Percentiles rank a stretch among this genome's conserved stretches.
phyloP scores from a whole-genome alignment of 2,329 filamentous ascomycete genomes.

The Xylaria sp. region DNA sequence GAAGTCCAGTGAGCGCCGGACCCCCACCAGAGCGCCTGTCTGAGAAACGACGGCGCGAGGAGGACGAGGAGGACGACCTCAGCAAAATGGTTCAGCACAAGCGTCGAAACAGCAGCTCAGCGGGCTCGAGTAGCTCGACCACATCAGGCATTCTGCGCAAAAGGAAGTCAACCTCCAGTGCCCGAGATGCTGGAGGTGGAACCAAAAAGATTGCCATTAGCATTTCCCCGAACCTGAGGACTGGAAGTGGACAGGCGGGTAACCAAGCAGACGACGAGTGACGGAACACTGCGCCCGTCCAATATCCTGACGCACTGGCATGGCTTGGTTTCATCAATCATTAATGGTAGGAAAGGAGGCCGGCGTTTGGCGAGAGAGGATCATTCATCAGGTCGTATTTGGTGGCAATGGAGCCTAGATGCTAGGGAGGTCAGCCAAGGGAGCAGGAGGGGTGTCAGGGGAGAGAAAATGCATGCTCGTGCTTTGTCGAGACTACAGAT shows the following conservation, averaged over 20 bases:
- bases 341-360: conserved; percentile 32
- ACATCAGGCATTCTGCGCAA: conserved; percentile 45
- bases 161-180: conserved; percentile 50
- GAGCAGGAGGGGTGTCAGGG: conserved; percentile 12
- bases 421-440: conserved; percentile 17
- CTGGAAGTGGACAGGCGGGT: conserved; percentile 24
- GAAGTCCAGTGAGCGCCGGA: conserved; percentile 43
- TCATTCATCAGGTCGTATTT: conserved; percentile 27
- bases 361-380: conserved; percentile 34
- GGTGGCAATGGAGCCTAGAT: conserved; percentile 28
- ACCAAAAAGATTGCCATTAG: conserved; percentile 63
- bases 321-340: conserved; percentile 27
- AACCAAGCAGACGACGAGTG: conserved; percentile 23
- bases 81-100: conserved; percentile 74
- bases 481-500: conserved; percentile 8
- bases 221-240: conserved; percentile 50
- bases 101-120: conserved; percentile 61
- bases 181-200: conserved; percentile 43
- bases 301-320: conserved; percentile 18
- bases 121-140: conserved; percentile 44
- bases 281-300: conserved; percentile 17
- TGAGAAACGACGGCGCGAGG: conserved; percentile 88
- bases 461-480: conserved; percentile 2
- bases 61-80: conserved; percentile 92
- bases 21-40: conserved; percentile 78